Conservation (phyloP, 2,329 filamentous ascomycete species). For the Byssoonygena ceratinophila region DNA sequence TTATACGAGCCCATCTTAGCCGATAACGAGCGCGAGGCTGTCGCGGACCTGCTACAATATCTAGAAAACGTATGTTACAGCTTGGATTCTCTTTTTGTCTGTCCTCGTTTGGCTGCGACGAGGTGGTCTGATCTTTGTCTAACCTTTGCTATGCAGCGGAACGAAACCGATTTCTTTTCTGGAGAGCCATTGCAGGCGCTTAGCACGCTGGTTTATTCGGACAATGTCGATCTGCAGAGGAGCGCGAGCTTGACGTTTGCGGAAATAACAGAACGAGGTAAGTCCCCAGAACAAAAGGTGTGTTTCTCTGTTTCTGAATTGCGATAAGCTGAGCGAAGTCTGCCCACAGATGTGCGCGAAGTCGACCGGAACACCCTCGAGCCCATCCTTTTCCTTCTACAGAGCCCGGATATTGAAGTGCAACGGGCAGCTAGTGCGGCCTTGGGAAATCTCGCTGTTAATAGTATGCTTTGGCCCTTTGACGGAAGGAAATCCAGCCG, state of each 20-base stretch:
- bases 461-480: slow-evolving; percentile 54
- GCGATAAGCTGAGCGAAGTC: too few species aligned
- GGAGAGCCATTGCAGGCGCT: slow-evolving; percentile 88
- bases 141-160: slow-evolving; percentile 59
- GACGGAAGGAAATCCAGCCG: not conserved
- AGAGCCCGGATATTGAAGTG: slow-evolving; percentile 93
- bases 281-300: slow-evolving; percentile 14
- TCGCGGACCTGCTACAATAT: slow-evolving; percentile 88
- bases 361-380: slow-evolving; percentile 91
- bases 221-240: slow-evolving; percentile 94
- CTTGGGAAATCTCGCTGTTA: slow-evolving; percentile 89
- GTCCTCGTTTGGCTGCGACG: not conserved
- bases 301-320: not conserved
- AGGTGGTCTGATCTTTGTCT: not conserved
- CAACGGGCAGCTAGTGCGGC: slow-evolving; percentile 93
- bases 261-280: slow-evolving; percentile 96
- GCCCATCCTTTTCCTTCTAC: slow-evolving; percentile 87
- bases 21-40: slow-evolving; percentile 92
- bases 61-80: slow-evolving; percentile 70
- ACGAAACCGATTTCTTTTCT: slow-evolving; percentile 96
- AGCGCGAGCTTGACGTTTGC: slow-evolving; percentile 97
- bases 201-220: slow-evolving; percentile 93
- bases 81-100: not conserved
- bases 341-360: slow-evolving; percentile 85
- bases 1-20: slow-evolving; percentile 80